These are phyloP conservation scores for Pezicula neosporulosa DNA, from an alignment of 2,329 filamentous ascomycete genomes.

Conservation along the genomic window DNA sequence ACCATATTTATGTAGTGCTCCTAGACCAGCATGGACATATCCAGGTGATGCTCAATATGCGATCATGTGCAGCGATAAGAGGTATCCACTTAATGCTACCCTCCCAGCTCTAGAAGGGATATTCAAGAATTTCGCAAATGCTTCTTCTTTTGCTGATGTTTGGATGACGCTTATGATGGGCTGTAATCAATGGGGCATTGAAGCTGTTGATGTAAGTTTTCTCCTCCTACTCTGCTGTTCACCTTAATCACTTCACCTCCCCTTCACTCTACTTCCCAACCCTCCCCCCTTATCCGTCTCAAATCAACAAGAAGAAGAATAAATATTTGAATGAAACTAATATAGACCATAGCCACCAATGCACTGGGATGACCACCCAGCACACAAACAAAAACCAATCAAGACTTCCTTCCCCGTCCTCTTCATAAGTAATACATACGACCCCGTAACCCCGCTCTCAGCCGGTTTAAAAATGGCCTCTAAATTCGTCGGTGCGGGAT, in stretches of 20 bases:
- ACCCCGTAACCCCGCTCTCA: conserved; percentile 33
- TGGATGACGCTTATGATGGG: conserved; percentile 22
- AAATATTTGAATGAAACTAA: no score
- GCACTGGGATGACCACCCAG: conserved; percentile 25
- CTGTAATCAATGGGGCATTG: conserved; percentile 20
- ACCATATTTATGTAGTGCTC: conserved; percentile 7
- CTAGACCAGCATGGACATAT: conserved; percentile 8
- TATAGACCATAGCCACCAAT: conserved; percentile 16
- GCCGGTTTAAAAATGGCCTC: conserved; percentile 25
- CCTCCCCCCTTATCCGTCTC: neutral
- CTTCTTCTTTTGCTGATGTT: conserved; percentile 17
- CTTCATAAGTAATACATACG: conserved; percentile 35
- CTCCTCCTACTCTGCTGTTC: no score
- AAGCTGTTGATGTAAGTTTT: conserved; percentile 7
- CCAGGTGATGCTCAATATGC: conserved; percentile 17
- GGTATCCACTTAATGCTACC: conserved; percentile 23
- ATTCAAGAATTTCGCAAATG: conserved; percentile 17
- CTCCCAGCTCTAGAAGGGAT: conserved; percentile 18
- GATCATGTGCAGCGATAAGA: conserved; percentile 27
- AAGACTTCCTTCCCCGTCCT: conserved; percentile 35
- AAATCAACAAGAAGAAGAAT: neutral
- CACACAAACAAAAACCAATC: conserved; percentile 20
- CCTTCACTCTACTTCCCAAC: no score
- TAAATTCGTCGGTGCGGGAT: conserved; percentile 22
- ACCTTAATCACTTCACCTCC: no score